Base-by-base conservation (phyloP, 2,329 filamentous ascomycete species). In the Hyphodiscus sp. region DNA sequence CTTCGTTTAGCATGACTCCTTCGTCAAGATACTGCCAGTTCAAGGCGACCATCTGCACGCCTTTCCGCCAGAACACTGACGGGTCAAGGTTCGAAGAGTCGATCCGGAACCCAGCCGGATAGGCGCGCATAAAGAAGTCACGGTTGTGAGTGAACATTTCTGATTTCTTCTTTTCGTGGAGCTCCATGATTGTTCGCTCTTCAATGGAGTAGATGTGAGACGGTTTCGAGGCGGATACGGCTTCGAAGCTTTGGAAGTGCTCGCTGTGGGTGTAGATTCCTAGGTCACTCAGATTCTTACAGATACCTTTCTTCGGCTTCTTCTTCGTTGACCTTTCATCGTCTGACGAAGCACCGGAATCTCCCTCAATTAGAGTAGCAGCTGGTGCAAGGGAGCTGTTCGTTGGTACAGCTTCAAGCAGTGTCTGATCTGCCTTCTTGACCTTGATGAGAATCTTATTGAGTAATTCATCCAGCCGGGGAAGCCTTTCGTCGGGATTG, bases 1-100 rank as follows among this genome's bases (percentile, higher is more conserved):
- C 91, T 66, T 94, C 85, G 66, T 96, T 96, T 15, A 96, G 79
- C 92, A 96, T 96, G 85, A 95, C 95, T 30, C 89, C 91, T 62
- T 89, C 86, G 65, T 96, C 91, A 69, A 87, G 85, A 57, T 85
- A 86, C 70, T 97, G 91, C 89, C 91, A 97, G 71, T 96, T 96
- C 56, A 97, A 75, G 0, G 91, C 91, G 1, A 95, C 90, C 62
- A 96, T 86, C 70, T 96, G 91, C 2, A 95, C 86, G 15, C 91
- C 91, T 59, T 89, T 85, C 30, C 89, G 80, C 91, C 91, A 96
- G 70, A 91, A 94, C 2, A 86, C 78, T 0, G 83, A 81, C 4
- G 92, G 91, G 61, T 96, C 89, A 13, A 95, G 76, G 66, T 96
- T 97, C 1, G 89, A 94, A 0, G 89, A 95, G 56, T 82, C 79